Evolutionary conservation across 1,284 basidiomycete genomes (phyloP).

Genomic region (Fomitopsis schrenkii): DNA sequence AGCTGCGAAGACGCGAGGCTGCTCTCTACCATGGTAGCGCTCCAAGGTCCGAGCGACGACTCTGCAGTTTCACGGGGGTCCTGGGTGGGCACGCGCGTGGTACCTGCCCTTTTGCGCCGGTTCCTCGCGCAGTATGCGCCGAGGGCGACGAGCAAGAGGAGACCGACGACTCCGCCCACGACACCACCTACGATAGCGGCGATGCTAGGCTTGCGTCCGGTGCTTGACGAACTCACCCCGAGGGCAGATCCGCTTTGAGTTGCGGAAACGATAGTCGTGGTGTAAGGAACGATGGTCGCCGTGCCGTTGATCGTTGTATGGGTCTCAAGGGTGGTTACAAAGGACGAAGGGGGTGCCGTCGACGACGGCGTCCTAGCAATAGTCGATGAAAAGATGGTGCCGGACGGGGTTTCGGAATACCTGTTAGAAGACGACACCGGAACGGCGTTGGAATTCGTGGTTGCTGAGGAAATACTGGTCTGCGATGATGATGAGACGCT

Average conservation of each 20-base stretch:
- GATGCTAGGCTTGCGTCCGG: neutral
- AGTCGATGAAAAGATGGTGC: neutral
- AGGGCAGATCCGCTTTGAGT: neutral
- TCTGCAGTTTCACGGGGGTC: neutral
- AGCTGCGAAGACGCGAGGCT: too few relatives aligned
- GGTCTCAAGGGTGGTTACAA: neutral
- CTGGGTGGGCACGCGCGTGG: neutral
- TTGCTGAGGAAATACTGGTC: neutral
- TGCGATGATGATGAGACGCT: conserved; percentile 4
- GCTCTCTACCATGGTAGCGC: neutral
- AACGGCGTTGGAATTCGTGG: neutral
- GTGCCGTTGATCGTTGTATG: neutral
- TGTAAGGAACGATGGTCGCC: neutral
- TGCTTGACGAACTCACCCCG: neutral
- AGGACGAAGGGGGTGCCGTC: neutral
- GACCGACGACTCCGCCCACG: neutral
- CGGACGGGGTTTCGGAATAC: neutral
- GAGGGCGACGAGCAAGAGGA: neutral
- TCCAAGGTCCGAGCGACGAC: neutral
- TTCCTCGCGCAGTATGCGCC: neutral
- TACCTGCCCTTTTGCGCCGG: neutral
- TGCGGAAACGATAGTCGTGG: neutral
- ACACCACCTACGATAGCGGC: neutral
- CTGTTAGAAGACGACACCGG: neutral
- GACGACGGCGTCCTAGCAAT: neutral